Base-by-base conservation (phyloP, 2,329 filamentous ascomycete genomes). In the Laburnicola sp. region DNA sequence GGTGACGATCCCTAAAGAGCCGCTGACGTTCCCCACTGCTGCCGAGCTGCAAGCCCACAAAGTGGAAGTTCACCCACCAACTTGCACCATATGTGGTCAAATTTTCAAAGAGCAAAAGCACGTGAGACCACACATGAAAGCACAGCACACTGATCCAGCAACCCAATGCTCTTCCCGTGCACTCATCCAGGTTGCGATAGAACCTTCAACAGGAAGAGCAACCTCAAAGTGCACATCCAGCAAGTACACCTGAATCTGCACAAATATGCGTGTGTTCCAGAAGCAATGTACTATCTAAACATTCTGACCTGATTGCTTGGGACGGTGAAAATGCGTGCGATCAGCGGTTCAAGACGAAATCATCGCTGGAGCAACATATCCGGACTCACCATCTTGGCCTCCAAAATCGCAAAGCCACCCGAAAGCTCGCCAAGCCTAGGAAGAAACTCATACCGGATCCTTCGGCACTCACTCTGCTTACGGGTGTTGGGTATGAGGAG, bases 181-280 rank as follows among this genome's bases (percentile, higher is more conserved):
- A 80, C 84, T 0, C 80, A 86, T 64, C 74, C 79, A 0, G 86
- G 82, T 22, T 97, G 92, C 70, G 78, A 76, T 48, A 89, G 89
- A 65, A 83, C 79, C 47, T 97, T 97, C 72, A 92, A 89, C 16
- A 89, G 88, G 66, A 85, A 83, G 54, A 87, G 87, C n/a, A 97
- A 96, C 63, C 79, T 96, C 45, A 88, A 86, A 11, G 83, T 86
- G 0, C 93, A 97, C 67, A 78, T 93, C 48, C 86, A 87, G 50
- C 86, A 83, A 8, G 86, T 87, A 0, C 93, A 97, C 67, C 82
- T 91, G 58, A 87, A 89, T 16, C 77, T 85, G 58, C 80, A 78
- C 53, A 85, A 85, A 7, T 97, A 89, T 65, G 78, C 89, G n/a
- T 97, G 93, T 65, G 89, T 89, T 11, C 75, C 86, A 41, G 81